A percentile compares a stretch with the other conserved stretches of the same genome.
phyloP scores from a whole-genome alignment of 306 rosid genomes.

The Prosopis cineraria region DNA sequence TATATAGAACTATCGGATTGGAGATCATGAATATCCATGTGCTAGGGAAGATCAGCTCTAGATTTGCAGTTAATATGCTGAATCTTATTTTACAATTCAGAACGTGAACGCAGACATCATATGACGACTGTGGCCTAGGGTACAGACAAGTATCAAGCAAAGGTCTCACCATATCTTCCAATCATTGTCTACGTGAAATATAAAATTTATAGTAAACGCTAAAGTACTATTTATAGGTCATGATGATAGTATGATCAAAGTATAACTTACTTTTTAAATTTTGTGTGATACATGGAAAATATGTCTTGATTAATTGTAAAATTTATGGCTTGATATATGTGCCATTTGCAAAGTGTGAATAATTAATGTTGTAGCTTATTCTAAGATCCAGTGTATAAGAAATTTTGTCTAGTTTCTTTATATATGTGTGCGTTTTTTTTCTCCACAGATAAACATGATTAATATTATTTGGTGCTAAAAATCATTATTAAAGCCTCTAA shows the following conservation, averaged over 20 bases:
- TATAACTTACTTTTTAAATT: neutral
- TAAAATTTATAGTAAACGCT: neutral
- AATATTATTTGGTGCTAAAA: no score
- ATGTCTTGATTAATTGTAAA: no score
- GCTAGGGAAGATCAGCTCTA: constrained; percentile 44
- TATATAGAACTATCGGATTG: constrained; percentile 43
- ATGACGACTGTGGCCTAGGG: constrained; percentile 62
- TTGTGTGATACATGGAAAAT: no score
- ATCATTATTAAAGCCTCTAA: no score
- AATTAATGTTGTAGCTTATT: no score
- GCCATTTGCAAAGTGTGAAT: no score
- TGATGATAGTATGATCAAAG: neutral
- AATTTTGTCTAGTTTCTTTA: neutral
- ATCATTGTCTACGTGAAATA: neutral
- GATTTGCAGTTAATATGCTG: constrained; percentile 51
- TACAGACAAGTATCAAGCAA: constrained; percentile 63
- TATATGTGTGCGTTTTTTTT: no score
- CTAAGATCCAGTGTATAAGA: no score
- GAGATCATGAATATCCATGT: constrained; percentile 73
- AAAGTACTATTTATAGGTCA: neutral
- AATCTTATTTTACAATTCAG: constrained; percentile 43
- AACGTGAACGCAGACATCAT: constrained; percentile 58
- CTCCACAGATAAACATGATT: no score
- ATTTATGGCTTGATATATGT: no score
- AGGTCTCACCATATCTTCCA: constrained; percentile 37